phyloP scores from a whole-genome alignment of 371 early-diverging fungal species.

The Mortierella sp. region DNA sequence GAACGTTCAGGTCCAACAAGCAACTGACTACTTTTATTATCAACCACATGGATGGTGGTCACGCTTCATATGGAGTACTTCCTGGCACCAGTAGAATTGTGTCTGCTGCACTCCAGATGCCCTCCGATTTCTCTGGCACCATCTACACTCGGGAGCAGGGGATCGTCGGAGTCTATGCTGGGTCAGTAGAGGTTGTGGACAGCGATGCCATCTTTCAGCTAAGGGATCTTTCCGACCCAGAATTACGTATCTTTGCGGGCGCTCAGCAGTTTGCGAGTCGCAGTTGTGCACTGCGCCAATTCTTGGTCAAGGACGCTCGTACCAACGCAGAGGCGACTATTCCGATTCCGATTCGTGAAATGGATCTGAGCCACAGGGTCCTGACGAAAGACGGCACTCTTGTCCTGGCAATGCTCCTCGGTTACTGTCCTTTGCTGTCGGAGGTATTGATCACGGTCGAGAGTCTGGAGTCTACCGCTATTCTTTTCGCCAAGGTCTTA shows the following conservation, averaged over 20 bases:
- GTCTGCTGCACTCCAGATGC: not conserved
- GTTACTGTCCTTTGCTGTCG: not conserved
- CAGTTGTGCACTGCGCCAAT: not conserved
- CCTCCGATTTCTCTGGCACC: not conserved
- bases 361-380: not conserved
- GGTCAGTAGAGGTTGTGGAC: not conserved
- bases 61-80: not conserved
- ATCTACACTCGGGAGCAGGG: not conserved
- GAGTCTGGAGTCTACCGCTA: not conserved
- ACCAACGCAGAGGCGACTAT: not conserved
- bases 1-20: too few relatives aligned
- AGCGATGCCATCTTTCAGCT: not conserved
- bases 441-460: not conserved
- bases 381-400: not conserved
- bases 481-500: not conserved
- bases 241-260: not conserved
- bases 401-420: not conserved
- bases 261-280: not conserved
- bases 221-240: not conserved
- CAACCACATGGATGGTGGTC: not conserved
- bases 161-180: not conserved
- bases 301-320: not conserved
- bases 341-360: not conserved
- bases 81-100: not conserved
- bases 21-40: too few relatives aligned